Percentiles rank a stretch among this genome's conserved stretches.
Conservation (phyloP, 345 rosid genomes). For the Heritiera fomes region DNA sequence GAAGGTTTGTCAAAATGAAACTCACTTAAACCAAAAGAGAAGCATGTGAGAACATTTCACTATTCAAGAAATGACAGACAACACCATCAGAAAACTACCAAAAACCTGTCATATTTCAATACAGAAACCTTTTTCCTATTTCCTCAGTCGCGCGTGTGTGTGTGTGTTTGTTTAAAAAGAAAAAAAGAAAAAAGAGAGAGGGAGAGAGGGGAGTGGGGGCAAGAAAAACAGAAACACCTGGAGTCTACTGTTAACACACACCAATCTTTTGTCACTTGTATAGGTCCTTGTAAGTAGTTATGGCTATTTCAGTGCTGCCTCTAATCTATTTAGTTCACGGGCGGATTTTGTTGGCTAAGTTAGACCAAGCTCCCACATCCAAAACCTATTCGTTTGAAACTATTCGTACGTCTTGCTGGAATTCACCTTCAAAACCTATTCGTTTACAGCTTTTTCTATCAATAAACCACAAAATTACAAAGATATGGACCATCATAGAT, state of each 20-base stretch:
- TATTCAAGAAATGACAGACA: neutral
- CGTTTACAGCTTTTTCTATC: neutral
- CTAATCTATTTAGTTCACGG: neutral
- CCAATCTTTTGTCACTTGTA: neutral
- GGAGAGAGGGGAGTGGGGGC: too few relatives aligned
- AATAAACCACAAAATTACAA: constrained; percentile 8
- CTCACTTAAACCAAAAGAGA: neutral
- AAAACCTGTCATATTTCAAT: neutral
- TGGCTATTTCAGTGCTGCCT: neutral
- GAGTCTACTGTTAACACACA: neutral
- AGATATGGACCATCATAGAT: neutral
- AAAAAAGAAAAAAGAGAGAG: too few relatives aligned
- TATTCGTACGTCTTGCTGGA: neutral
- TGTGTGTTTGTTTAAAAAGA: neutral
- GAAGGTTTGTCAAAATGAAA: neutral
- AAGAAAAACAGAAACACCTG: neutral
- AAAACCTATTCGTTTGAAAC: constrained; percentile 1
- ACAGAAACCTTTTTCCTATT: neutral
- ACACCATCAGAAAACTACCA: neutral
- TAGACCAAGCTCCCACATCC: neutral
- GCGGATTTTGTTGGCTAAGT: neutral
- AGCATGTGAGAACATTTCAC: neutral
- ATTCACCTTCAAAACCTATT: neutral
- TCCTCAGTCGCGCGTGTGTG: neutral
- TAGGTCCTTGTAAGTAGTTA: neutral